phyloP scores from a whole-genome alignment of 192 early-diverging fungal species.

The Umbelopsis isabellina region DNA sequence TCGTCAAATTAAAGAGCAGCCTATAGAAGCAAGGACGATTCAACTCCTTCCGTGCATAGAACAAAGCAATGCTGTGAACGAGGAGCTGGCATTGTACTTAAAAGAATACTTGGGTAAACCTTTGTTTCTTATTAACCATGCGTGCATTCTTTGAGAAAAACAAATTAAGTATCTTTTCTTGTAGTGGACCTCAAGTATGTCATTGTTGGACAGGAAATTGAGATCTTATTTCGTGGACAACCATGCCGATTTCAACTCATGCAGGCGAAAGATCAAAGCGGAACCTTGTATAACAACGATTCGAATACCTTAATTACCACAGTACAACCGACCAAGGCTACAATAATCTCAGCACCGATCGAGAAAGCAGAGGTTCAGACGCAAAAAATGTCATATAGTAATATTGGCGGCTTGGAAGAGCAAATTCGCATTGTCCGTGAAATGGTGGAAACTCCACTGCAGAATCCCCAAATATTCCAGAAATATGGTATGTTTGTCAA shows the following conservation, averaged over 20 bases:
- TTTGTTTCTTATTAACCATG: not conserved
- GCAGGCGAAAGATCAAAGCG: not conserved
- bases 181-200: slow-evolving; percentile 66
- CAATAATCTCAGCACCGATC: slow-evolving; percentile 26
- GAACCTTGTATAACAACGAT: not conserved
- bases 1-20: not conserved
- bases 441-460: slow-evolving; percentile 81
- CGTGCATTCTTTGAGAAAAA: not conserved
- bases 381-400: slow-evolving; percentile 54
- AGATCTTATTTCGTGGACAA: slow-evolving; percentile 61
- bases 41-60: slow-evolving; percentile 42
- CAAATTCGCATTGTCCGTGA: slow-evolving; percentile 78
- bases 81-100: slow-evolving; percentile 52
- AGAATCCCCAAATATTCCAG: slow-evolving; percentile 70
- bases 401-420: slow-evolving; percentile 81
- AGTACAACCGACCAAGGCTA: slow-evolving; percentile 18
- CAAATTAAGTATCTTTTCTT: not conserved
- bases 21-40: slow-evolving; percentile 34
- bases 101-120: slow-evolving; percentile 67
- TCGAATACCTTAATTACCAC: not conserved
- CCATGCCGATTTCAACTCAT: slow-evolving; percentile 45
- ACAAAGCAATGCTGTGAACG: slow-evolving; percentile 46
- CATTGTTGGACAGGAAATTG: slow-evolving; percentile 46
- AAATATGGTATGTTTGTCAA: slow-evolving; percentile 61
- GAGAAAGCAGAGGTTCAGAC: slow-evolving; percentile 28